Evolutionary conservation across 2,329 filamentous ascomycete species (phyloP).

Genomic region (Curvularia eragrostidis): DNA sequence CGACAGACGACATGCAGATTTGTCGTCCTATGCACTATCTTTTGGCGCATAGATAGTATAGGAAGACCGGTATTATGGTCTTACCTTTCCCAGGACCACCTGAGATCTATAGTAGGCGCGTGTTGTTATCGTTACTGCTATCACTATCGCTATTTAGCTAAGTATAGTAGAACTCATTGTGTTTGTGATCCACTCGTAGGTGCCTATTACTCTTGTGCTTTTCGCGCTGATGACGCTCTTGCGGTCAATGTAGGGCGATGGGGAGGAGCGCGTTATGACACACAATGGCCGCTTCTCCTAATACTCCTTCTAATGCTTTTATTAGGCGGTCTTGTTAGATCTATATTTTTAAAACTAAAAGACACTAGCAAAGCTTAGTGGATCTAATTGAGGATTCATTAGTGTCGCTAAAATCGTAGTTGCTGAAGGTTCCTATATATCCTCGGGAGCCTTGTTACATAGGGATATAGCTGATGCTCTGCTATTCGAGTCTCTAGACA

Average conservation of each 20-base stretch:
- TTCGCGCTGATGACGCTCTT: conserved; percentile 17
- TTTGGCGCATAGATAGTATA: conserved; percentile 11
- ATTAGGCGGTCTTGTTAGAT: neutral
- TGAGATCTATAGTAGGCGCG: conserved; percentile 32
- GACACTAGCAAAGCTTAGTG: neutral
- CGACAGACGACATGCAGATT: neutral
- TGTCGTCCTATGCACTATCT: neutral
- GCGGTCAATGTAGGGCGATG: conserved; percentile 17
- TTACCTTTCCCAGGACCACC: conserved; percentile 43
- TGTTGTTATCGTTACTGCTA: neutral
- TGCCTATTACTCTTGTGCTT: conserved; percentile 21
- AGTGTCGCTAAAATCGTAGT: neutral
- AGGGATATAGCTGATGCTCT: conserved; percentile 2
- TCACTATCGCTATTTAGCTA: conserved; percentile 18
- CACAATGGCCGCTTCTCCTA: conserved; percentile 3
- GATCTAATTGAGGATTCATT: neutral
- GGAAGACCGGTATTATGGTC: conserved; percentile 41
- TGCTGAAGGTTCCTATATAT: neutral
- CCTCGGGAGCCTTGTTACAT: neutral
- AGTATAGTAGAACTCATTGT: conserved; percentile 13
- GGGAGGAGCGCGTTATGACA: conserved; percentile 21
- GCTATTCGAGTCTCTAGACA: neutral
- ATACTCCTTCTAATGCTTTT: conserved; percentile 6
- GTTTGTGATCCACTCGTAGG: conserved; percentile 41
- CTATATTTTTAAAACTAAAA: neutral